A percentile compares a stretch with the other conserved stretches of the same genome.
Evolutionary conservation across 2,329 filamentous ascomycete genomes (phyloP).

Genomic region (Fonsecaea nubica): DNA sequence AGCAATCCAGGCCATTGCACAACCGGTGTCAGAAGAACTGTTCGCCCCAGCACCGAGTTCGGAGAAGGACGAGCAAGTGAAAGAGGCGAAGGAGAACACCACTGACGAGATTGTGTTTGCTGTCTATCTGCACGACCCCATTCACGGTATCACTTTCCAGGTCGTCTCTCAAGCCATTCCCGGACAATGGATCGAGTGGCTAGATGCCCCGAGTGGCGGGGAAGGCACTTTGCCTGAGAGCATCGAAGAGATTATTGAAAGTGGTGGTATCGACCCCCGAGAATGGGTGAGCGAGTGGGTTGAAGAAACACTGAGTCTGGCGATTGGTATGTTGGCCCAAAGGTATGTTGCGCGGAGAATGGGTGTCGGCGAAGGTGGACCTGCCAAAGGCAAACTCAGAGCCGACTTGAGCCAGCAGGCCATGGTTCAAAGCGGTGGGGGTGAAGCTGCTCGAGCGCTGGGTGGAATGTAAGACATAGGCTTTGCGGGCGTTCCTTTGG

Average conservation of each 20-base stretch:
- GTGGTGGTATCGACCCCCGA: conserved; percentile 80
- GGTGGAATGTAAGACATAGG: conserved; percentile 31
- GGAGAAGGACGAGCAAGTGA: conserved; percentile 43
- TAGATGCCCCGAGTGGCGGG: conserved; percentile 70
- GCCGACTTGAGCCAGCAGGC: conserved; percentile 60
- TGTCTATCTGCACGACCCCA: conserved; percentile 80
- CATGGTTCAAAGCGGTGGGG: conserved; percentile 63
- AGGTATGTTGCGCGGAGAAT: conserved; percentile 92
- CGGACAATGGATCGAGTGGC: conserved; percentile 85
- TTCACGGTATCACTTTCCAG: conserved; percentile 87
- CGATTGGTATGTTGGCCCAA: conserved; percentile 87
- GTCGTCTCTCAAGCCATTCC: conserved; percentile 84
- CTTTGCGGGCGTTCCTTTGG: conserved; percentile 9
- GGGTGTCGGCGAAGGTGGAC: conserved; percentile 86
- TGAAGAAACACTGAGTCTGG: conserved; percentile 80
- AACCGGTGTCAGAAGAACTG: conserved; percentile 66
- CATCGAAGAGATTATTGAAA: conserved; percentile 81
- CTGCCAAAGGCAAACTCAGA: conserved; percentile 62
- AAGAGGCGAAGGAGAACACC: conserved; percentile 42
- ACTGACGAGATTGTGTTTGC: conserved; percentile 75
- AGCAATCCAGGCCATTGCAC: conserved; percentile 83
- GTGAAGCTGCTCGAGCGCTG: conserved; percentile 65
- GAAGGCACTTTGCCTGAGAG: conserved; percentile 72
- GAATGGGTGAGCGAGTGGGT: conserved; percentile 99
- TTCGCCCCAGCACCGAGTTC: conserved; percentile 66